Evolutionary conservation across 768 basidiomycete species (phyloP).

Genomic region (Lactifluus hygrophoroides): DNA sequence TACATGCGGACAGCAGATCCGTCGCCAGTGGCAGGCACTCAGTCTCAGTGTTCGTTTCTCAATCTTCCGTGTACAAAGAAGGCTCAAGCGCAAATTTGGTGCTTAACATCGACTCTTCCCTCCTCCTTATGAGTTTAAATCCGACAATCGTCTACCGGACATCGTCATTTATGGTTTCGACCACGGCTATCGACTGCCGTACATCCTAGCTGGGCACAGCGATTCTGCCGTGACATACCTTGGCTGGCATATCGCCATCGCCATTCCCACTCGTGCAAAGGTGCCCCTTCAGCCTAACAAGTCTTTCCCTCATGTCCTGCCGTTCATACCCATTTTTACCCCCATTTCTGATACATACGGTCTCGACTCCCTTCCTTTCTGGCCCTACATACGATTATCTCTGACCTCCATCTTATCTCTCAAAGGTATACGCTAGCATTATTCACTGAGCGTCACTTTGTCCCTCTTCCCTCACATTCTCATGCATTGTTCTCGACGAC

Average conservation of each 20-base stretch:
- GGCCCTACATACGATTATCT: conserved; percentile 1
- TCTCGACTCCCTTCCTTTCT: neutral
- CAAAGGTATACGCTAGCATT: neutral
- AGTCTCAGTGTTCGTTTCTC: conserved; percentile 46
- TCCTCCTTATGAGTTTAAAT: neutral
- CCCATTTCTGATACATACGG: neutral
- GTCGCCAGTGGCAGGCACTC: conserved; percentile 55
- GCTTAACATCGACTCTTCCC: neutral
- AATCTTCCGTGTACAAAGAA: conserved; percentile 44
- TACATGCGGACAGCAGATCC: conserved; percentile 45
- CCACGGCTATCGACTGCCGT: conserved; percentile 16
- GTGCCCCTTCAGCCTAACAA: neutral
- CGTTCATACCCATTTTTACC: neutral
- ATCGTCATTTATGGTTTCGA: conserved; percentile 13
- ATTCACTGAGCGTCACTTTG: neutral
- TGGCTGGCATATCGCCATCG: neutral
- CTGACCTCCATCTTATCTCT: neutral
- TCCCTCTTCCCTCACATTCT: neutral
- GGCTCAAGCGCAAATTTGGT: conserved; percentile 25
- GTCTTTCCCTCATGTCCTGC: neutral
- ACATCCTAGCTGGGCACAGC: neutral
- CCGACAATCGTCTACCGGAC: conserved; percentile 9
- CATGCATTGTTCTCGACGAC: conserved; percentile 4
- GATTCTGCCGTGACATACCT: neutral
- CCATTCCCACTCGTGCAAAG: neutral